phyloP scores from a whole-genome alignment of 2,329 filamentous ascomycete species.

The Pseudomassariella vexata region DNA sequence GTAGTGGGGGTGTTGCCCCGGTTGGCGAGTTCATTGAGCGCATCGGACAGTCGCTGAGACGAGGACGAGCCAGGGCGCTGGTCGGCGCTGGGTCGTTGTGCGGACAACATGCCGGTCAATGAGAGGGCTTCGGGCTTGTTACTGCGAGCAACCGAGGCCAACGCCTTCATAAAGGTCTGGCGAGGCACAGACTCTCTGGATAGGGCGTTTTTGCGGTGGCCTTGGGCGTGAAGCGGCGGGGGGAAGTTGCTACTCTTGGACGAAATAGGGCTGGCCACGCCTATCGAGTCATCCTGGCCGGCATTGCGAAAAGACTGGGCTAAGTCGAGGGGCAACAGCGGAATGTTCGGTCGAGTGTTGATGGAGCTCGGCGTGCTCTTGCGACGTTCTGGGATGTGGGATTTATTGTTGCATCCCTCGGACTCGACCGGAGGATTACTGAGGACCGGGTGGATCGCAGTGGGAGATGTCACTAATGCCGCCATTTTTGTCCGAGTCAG shows the following conservation, averaged over 20 bases:
- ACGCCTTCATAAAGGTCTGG: slow-evolving; percentile 77
- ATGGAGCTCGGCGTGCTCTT: slow-evolving; percentile 11
- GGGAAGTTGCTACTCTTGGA: slow-evolving; percentile 10
- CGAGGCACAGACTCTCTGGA: slow-evolving; percentile 65
- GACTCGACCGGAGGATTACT: slow-evolving; percentile 23
- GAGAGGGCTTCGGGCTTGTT: slow-evolving; percentile 59
- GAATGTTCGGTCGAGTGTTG: slow-evolving; percentile 11
- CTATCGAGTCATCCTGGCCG: slow-evolving; percentile 15
- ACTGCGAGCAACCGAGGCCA: slow-evolving; percentile 61
- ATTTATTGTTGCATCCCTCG: slow-evolving; percentile 7
- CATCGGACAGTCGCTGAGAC: slow-evolving; percentile 59
- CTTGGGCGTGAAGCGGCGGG: slow-evolving; percentile 19
- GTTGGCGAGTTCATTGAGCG: slow-evolving; percentile 47
- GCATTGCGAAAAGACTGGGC: slow-evolving; percentile 15
- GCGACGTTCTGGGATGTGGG: slow-evolving; percentile 10
- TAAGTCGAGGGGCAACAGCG: slow-evolving; percentile 6
- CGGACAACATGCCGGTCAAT: slow-evolving; percentile 53
- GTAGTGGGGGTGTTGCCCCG: slow-evolving; percentile 36
- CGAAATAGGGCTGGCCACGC: slow-evolving; percentile 15
- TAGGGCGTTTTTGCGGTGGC: slow-evolving; percentile 42
- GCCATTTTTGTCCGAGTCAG: slow-evolving; percentile 29
- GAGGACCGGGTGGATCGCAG: slow-evolving; percentile 46
- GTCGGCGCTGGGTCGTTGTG: slow-evolving; percentile 29
- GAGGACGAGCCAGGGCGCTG: slow-evolving; percentile 35
- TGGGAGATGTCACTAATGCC: slow-evolving; percentile 36